Percentiles rank a stretch among this genome's conserved stretches.
These are phyloP conservation scores for Houttuynia cordata DNA, from an alignment of 164 flowering plant genomes.

Conservation along the genomic window DNA sequence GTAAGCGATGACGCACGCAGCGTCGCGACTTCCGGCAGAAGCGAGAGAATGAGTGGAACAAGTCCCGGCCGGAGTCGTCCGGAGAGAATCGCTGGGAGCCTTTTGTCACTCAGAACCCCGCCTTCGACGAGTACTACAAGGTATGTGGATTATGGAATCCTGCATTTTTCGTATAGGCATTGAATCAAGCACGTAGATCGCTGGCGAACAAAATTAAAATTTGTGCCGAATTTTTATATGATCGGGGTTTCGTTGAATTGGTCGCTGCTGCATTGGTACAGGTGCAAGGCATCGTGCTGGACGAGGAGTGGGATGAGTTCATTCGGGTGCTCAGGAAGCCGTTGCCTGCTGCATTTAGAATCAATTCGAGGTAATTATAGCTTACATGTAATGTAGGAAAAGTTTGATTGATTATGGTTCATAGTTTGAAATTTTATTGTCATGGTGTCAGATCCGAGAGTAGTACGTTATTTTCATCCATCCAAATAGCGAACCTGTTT, in stretches of 20 bases:
- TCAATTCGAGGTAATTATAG: slow-evolving; percentile 52
- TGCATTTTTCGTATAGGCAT: too few species aligned
- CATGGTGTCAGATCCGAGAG: too few species aligned
- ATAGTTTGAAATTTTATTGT: too few species aligned
- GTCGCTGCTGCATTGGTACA: slow-evolving; percentile 7
- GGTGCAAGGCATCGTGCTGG: slow-evolving; percentile 72
- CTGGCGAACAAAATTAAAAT: too few species aligned
- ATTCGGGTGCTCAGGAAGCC: slow-evolving; percentile 50
- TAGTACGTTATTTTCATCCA: too few species aligned
- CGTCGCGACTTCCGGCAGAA: slow-evolving; percentile 55
- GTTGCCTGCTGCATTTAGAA: slow-evolving; percentile 88
- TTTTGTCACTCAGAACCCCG: slow-evolving; percentile 53
- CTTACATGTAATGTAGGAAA: too few species aligned
- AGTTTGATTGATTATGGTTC: too few species aligned
- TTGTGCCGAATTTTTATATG: too few species aligned
- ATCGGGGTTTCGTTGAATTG: too few species aligned
- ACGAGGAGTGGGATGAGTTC: slow-evolving; percentile 82
- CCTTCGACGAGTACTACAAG: slow-evolving; percentile 83
- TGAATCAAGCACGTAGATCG: too few species aligned
- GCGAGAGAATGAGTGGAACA: slow-evolving; percentile 84
- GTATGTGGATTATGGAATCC: slow-evolving; percentile 12
- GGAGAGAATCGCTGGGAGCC: slow-evolving; percentile 49
- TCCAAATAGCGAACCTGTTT: too few species aligned
- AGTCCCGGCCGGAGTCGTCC: slow-evolving; percentile 26
- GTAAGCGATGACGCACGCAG: slow-evolving; percentile 53